Evolutionary conservation across 768 basidiomycete genomes (phyloP).

Genomic region (Hericium coralloides): DNA sequence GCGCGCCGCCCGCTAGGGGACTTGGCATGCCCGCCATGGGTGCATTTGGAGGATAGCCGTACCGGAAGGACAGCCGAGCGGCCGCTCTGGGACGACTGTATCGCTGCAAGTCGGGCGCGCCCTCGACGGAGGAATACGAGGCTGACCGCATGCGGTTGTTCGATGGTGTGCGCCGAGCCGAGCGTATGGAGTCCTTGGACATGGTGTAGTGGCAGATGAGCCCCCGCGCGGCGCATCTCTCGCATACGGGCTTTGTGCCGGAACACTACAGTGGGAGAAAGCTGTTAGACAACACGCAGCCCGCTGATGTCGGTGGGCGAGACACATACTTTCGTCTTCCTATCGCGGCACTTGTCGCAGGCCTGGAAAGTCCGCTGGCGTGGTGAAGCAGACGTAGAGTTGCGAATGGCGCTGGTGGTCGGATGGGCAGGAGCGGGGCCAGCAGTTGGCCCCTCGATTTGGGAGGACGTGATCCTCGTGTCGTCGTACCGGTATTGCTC

Average conservation of each 20-base stretch:
- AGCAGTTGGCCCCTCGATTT: background rate
- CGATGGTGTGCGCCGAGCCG: too few species aligned
- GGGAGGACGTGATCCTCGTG: too few species aligned
- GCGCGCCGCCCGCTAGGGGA: too few species aligned
- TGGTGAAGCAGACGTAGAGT: background rate
- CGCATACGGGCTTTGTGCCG: constrained; percentile 42
- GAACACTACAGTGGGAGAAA: constrained; percentile 35
- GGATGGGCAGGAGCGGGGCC: background rate
- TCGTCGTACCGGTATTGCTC: too few species aligned
- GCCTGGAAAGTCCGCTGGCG: constrained; percentile 35
- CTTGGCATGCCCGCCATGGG: too few species aligned
- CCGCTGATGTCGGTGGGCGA: background rate
- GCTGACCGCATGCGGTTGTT: background rate
- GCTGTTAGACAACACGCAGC: background rate
- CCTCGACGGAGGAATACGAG: background rate
- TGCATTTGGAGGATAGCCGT: too few species aligned
- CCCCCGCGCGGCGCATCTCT: constrained; percentile 39
- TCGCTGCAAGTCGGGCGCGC: too few species aligned
- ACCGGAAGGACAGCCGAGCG: too few species aligned
- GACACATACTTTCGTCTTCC: constrained; percentile 45
- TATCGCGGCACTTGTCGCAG: constrained; percentile 47
- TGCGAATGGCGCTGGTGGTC: background rate
- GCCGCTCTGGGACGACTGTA: background rate
- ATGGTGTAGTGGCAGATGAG: constrained; percentile 41
- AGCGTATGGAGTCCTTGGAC: too few species aligned